Conservation (phyloP, 1,139 yeast species). For the Yamadazyma triangularis region DNA sequence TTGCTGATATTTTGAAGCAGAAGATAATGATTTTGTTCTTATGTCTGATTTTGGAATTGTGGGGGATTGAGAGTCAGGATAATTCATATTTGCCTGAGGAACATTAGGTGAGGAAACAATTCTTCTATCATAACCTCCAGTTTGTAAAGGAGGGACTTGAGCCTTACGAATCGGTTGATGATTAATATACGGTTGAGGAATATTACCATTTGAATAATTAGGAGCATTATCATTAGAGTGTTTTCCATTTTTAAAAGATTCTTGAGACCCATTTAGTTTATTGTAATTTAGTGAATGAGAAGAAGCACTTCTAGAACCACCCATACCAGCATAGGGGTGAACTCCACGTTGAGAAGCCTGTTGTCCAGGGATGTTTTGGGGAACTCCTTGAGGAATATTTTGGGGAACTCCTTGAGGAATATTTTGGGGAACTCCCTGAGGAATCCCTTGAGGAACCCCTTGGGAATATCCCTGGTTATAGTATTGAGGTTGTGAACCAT, state of each 20-base stretch:
- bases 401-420: too few species aligned
- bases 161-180: constrained; percentile 9
- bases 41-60: constrained; percentile 13
- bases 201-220: constrained; percentile 5
- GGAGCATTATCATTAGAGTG: constrained; percentile 1
- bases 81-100: constrained; percentile 8
- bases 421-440: too few species aligned
- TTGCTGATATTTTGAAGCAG: constrained; percentile 14
- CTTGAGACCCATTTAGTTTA: neutral
- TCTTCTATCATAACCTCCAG: constrained; percentile 16
- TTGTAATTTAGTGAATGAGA: constrained; percentile 6
- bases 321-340: constrained; percentile 4
- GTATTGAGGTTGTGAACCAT: too few species aligned
- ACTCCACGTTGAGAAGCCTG: constrained; percentile 2
- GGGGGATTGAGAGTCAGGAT: constrained; percentile 8
- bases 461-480: too few species aligned
- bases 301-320: constrained; percentile 8
- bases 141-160: constrained; percentile 17
- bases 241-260: constrained; percentile 2
- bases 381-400: too few species aligned
- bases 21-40: constrained; percentile 22
- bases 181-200: neutral
- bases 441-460: constrained; percentile 3
- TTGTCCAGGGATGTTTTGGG: neutral
- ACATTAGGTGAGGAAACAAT: constrained; percentile 23